phyloP scores from a whole-genome alignment of 1,284 basidiomycete species.

The Mycena citricolor region DNA sequence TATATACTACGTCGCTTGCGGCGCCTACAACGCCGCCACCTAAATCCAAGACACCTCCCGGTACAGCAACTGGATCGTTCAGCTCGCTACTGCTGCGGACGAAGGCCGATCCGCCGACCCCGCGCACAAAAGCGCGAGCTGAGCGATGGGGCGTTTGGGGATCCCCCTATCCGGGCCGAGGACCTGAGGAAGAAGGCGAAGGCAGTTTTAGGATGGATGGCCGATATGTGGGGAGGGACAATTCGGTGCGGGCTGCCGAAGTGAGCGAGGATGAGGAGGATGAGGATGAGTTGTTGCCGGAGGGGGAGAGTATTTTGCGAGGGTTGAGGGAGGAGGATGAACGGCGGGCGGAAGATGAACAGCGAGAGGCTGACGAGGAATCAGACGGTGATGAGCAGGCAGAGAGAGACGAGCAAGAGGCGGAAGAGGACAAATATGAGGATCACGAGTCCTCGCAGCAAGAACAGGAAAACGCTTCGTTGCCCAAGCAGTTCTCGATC shows the following conservation, averaged over 20 bases:
- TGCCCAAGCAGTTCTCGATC: too few species aligned
- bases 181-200: slow-evolving; percentile 11
- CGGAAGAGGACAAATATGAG: slow-evolving; percentile 14
- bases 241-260: too few species aligned
- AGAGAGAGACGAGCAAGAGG: neutral
- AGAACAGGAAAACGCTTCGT: too few species aligned
- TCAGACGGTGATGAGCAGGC: neutral
- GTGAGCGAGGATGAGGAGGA: slow-evolving; percentile 11
- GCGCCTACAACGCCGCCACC: neutral
- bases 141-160: slow-evolving; percentile 67
- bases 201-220: slow-evolving; percentile 18
- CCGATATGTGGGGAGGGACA: neutral
- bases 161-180: slow-evolving; percentile 56
- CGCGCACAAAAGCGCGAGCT: slow-evolving; percentile 46
- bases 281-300: slow-evolving; percentile 7
- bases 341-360: slow-evolving; percentile 3
- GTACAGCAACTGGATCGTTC: slow-evolving; percentile 56
- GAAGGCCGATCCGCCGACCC: slow-evolving; percentile 67
- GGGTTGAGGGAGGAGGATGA: slow-evolving; percentile 18
- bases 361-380: slow-evolving; percentile 18
- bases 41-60: slow-evolving; percentile 18
- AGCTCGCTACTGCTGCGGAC: slow-evolving; percentile 53
- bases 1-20: neutral
- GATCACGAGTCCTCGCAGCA: too few species aligned
- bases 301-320: slow-evolving; percentile 10